Evolutionary conservation across 1,284 basidiomycete genomes (phyloP).

Genomic region (Malassezia sp.): DNA sequence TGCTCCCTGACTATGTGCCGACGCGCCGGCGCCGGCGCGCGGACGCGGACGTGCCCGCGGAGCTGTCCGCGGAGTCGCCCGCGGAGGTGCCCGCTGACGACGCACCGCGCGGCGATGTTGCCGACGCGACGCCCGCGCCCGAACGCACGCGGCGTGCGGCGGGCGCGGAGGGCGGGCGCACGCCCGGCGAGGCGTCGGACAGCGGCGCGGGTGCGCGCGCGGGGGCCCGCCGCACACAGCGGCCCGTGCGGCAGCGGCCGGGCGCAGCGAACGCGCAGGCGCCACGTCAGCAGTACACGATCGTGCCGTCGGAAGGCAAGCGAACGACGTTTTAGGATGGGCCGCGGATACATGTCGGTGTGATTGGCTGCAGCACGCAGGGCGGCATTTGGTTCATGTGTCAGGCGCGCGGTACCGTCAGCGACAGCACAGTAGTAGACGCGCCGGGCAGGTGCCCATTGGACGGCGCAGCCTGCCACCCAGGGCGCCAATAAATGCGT

Average conservation of each 20-base stretch:
- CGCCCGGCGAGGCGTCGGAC: too few relatives aligned
- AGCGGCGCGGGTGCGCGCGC: not conserved
- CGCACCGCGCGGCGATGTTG: conserved; percentile 25
- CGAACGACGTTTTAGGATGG: conserved; percentile 14
- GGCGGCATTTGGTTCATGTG: too few relatives aligned
- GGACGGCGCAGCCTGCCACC: too few relatives aligned
- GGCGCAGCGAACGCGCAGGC: conserved; percentile 15
- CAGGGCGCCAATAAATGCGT: too few relatives aligned
- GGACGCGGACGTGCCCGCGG: conserved; percentile 10
- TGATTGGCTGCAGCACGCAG: too few relatives aligned
- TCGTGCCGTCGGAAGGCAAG: conserved; percentile 9
- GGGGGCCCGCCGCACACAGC: conserved; percentile 36
- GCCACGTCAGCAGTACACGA: conserved; percentile 10
- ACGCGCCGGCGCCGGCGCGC: conserved; percentile 21
- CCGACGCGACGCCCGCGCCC: not conserved
- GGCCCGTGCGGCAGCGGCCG: conserved; percentile 19
- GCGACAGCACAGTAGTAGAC: too few relatives aligned
- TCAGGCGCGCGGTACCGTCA: too few relatives aligned
- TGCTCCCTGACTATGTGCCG: conserved; percentile 18
- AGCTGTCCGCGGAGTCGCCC: conserved; percentile 1
- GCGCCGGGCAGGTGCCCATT: too few relatives aligned
- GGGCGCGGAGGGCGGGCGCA: too few relatives aligned
- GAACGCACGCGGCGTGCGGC: too few relatives aligned
- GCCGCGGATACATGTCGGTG: too few relatives aligned
- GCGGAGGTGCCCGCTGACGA: conserved; percentile 24